These are phyloP conservation scores for Chenopodium album DNA, from an alignment of 148 eudicot species.

Conservation along the genomic window DNA sequence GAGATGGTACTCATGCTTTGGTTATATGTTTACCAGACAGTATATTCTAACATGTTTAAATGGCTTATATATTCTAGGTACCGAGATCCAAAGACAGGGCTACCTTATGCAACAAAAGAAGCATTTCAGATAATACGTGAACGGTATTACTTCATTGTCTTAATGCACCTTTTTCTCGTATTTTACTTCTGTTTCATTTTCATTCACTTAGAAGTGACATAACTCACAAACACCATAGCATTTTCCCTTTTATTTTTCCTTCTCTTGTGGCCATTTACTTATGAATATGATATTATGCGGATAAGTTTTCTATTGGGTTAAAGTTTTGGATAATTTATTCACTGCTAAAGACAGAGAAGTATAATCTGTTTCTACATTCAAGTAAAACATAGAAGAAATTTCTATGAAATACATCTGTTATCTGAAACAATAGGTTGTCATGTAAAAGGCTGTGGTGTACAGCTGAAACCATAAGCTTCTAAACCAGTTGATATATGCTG, in stretches of 20 bases:
- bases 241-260: background rate
- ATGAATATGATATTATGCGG: background rate
- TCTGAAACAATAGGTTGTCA: background rate
- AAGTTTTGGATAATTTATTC: background rate
- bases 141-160: constrained; percentile 42
- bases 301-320: background rate
- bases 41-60: background rate
- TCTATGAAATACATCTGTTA: background rate
- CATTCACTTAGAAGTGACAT: background rate
- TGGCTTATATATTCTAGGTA: constrained; percentile 45
- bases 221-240: background rate
- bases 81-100: constrained; percentile 91
- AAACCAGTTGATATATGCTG: background rate
- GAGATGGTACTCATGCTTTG: background rate
- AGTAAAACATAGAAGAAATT: background rate
- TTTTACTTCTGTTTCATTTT: background rate
- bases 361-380: background rate
- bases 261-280: background rate
- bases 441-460: background rate
- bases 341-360: too few species aligned
- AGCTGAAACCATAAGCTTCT: background rate
- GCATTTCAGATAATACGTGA: constrained; percentile 77
- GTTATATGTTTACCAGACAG: background rate
- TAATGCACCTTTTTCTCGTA: background rate
- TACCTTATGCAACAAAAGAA: constrained; percentile 92